A percentile compares a stretch with the other conserved stretches of the same genome.
These are phyloP conservation scores for Hanseniaspora occidentalis DNA, from an alignment of 805 yeast species.

Conservation along the genomic window DNA sequence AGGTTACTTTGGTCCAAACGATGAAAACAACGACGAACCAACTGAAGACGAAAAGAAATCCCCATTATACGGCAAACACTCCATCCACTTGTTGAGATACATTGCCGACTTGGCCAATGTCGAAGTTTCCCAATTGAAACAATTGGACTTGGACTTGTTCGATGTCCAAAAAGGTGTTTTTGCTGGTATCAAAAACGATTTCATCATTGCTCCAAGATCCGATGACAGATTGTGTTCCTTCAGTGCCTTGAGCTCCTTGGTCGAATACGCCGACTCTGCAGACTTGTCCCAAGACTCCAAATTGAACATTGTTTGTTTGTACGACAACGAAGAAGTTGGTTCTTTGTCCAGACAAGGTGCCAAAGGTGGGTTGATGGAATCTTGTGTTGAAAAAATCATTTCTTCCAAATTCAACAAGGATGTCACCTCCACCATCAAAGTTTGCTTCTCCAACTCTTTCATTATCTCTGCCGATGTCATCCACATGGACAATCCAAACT, in stretches of 20 bases:
- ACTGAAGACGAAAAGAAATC: slow-evolving; percentile 42
- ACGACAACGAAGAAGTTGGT: slow-evolving; percentile 78
- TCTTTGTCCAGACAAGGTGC: slow-evolving; percentile 74
- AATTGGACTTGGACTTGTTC: slow-evolving; percentile 65
- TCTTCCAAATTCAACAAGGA: slow-evolving; percentile 18
- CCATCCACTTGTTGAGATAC: slow-evolving; percentile 54
- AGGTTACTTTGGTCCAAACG: slow-evolving; percentile 35
- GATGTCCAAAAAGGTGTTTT: slow-evolving; percentile 70
- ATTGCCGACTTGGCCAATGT: slow-evolving; percentile 50
- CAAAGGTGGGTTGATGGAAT: slow-evolving; percentile 60
- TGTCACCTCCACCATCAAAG: slow-evolving; percentile 20
- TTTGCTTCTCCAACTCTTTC: slow-evolving; percentile 61
- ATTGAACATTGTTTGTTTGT: slow-evolving; percentile 51
- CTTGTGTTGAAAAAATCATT: slow-evolving; percentile 45
- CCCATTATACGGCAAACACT: slow-evolving; percentile 60
- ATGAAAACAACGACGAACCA: slow-evolving; percentile 14
- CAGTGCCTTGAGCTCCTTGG: slow-evolving; percentile 52
- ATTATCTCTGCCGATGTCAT: slow-evolving; percentile 75
- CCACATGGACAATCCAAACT: slow-evolving; percentile 75
- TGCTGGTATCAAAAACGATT: slow-evolving; percentile 70
- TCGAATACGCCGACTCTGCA: slow-evolving; percentile 32
- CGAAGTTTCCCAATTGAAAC: slow-evolving; percentile 47
- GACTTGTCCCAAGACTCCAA: slow-evolving; percentile 27
- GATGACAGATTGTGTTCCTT: slow-evolving; percentile 78
- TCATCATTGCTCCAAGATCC: slow-evolving; percentile 68